phyloP scores from a whole-genome alignment of 768 basidiomycete genomes.

The Boletus huronensis region DNA sequence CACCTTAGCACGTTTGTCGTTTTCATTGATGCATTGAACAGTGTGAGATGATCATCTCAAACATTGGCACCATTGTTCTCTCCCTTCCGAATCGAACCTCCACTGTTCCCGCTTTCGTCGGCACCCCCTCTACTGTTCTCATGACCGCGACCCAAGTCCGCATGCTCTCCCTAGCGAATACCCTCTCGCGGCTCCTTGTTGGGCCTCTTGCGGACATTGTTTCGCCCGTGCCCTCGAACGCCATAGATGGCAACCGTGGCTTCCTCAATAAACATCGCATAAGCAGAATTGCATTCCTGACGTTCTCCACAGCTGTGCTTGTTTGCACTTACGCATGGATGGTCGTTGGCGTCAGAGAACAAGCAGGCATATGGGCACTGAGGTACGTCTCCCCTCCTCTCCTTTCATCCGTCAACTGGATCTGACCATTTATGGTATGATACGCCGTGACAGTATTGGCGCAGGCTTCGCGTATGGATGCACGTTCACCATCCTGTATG shows the following conservation, averaged over 20 bases:
- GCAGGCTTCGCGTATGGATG: constrained; percentile 69
- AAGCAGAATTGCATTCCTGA: constrained; percentile 62
- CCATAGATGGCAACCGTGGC: constrained; percentile 30
- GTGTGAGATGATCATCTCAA: constrained; percentile 83
- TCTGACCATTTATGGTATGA: constrained; percentile 1
- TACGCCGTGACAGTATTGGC: constrained; percentile 43
- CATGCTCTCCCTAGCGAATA: constrained; percentile 68
- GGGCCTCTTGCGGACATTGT: constrained; percentile 72
- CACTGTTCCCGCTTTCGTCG: constrained; percentile 1
- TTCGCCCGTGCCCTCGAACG: constrained; percentile 55
- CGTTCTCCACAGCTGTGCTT: constrained; percentile 47
- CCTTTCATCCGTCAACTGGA: background rate
- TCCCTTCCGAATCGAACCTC: constrained; percentile 46
- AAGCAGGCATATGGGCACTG: constrained; percentile 60
- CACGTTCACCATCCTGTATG: constrained; percentile 69
- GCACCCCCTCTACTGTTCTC: constrained; percentile 28
- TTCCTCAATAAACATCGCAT: constrained; percentile 45
- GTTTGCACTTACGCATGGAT: constrained; percentile 54
- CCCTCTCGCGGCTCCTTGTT: constrained; percentile 59
- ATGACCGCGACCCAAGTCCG: constrained; percentile 63
- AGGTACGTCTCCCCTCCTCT: constrained; percentile 42
- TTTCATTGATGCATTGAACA: constrained; percentile 22
- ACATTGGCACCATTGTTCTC: constrained; percentile 72
- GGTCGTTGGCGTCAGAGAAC: constrained; percentile 44
- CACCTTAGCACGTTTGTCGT: background rate